phyloP scores from a whole-genome alignment of 2,329 filamentous ascomycete genomes.

The Lizonia empirigonia region DNA sequence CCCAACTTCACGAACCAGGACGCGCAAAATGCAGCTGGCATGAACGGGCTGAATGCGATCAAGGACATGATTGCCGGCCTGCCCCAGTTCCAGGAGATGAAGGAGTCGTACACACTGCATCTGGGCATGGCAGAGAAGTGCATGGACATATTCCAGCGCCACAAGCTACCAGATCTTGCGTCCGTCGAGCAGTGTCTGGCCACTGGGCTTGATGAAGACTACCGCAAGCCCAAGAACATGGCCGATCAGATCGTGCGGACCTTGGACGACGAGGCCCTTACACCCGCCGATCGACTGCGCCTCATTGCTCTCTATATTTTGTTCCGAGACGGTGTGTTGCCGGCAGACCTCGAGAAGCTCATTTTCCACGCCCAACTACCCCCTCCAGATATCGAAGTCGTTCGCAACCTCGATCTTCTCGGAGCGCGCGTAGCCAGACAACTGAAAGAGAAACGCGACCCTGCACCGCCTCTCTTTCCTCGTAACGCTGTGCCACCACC shows the following conservation, averaged over 20 bases:
- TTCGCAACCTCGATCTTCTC: constrained; percentile 80
- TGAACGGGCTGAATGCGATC: constrained; percentile 89
- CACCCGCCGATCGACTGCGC: constrained; percentile 75
- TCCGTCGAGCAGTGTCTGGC: constrained; percentile 82
- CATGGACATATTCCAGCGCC: constrained; percentile 88
- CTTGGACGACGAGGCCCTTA: constrained; percentile 81
- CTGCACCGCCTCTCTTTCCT: constrained; percentile 72
- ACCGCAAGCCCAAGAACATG: constrained; percentile 86
- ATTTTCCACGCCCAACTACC: constrained; percentile 82
- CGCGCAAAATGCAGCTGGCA: constrained; percentile 70
- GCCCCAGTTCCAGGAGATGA: constrained; percentile 93
- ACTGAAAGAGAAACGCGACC: constrained; percentile 77
- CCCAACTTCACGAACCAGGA: constrained; percentile 84
- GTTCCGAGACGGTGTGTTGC: constrained; percentile 82
- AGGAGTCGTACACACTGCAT: constrained; percentile 92
- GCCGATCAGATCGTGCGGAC: constrained; percentile 83
- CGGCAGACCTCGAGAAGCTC: constrained; percentile 82
- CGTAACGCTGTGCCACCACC: constrained; percentile 62
- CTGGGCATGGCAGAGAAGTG: constrained; percentile 96
- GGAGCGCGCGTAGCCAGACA: constrained; percentile 74
- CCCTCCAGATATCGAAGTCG: constrained; percentile 71
- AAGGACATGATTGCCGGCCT: constrained; percentile 96
- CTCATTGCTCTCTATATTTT: constrained; percentile 85
- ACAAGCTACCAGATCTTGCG: constrained; percentile 85
- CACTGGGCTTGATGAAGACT: constrained; percentile 91